A percentile compares a stretch with the other conserved stretches of the same genome.
These are phyloP conservation scores for Lagerstroemia speciosa DNA, from an alignment of 345 rosid genomes.

Conservation along the genomic window DNA sequence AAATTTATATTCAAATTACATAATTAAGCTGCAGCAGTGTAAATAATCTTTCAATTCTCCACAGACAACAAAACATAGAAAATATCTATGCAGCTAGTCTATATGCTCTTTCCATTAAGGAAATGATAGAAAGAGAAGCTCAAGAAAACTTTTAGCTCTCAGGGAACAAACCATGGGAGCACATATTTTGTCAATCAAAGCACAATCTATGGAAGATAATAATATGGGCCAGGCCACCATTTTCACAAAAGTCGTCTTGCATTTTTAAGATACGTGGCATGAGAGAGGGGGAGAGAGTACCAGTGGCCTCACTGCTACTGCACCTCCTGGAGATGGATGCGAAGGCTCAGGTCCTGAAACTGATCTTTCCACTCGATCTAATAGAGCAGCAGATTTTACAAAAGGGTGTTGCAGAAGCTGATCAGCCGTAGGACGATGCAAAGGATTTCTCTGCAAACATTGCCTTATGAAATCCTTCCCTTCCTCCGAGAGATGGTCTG, in stretches of 20 bases:
- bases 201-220: not conserved
- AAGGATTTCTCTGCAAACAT: slow-evolving; percentile 60
- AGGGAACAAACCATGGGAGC: not conserved
- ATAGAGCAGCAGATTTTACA: slow-evolving; percentile 41
- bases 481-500: slow-evolving; percentile 53
- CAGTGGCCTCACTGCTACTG: slow-evolving; percentile 29
- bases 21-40: too few species aligned
- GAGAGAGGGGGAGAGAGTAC: slow-evolving; percentile 19
- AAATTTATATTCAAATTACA: too few species aligned
- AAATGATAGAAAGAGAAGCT: not conserved
- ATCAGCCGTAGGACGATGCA: slow-evolving; percentile 48
- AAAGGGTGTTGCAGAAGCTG: slow-evolving; percentile 54
- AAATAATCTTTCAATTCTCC: not conserved
- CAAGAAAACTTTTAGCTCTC: not conserved
- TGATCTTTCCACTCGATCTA: slow-evolving; percentile 59
- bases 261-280: not conserved
- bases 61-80: not conserved
- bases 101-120: not conserved
- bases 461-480: slow-evolving; percentile 56
- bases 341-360: slow-evolving; percentile 26
- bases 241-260: not conserved
- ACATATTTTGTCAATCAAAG: not conserved
- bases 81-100: not conserved
- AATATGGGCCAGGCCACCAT: not conserved
- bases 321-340: slow-evolving; percentile 22